Conservation (phyloP, 306 rosid species). For the Spatholobus suberectus region DNA sequence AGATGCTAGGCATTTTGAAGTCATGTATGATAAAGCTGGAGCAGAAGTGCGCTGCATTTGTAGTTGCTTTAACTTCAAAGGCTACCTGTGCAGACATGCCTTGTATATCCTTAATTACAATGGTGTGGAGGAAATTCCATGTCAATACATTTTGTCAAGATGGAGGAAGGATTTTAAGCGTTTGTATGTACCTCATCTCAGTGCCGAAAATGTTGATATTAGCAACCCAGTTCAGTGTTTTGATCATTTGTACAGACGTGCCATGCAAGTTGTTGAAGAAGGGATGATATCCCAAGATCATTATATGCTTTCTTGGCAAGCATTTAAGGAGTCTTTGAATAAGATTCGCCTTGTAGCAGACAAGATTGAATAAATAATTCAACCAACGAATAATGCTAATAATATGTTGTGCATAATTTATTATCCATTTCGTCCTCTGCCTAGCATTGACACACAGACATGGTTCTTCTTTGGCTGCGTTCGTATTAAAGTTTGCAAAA, state of each 20-base stretch:
- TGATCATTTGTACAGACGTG: slow-evolving; percentile 91
- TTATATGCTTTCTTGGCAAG: slow-evolving; percentile 89
- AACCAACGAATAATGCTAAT: slow-evolving; percentile 21
- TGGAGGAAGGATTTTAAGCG: slow-evolving; percentile 96
- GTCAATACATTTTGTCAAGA: slow-evolving; percentile 77
- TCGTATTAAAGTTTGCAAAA: slow-evolving; percentile 6
- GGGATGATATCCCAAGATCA: slow-evolving; percentile 90
- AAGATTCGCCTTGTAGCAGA: slow-evolving; percentile 82
- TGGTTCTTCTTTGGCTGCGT: neutral
- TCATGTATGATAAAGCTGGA: slow-evolving; percentile 76
- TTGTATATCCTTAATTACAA: slow-evolving; percentile 78
- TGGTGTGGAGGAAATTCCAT: slow-evolving; percentile 85
- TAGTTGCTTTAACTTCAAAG: slow-evolving; percentile 86
- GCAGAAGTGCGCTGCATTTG: slow-evolving; percentile 84
- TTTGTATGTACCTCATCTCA: slow-evolving; percentile 71
- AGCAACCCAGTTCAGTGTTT: slow-evolving; percentile 92
- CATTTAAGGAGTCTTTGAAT: slow-evolving; percentile 86
- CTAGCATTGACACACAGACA: neutral
- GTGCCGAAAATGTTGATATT: slow-evolving; percentile 72
- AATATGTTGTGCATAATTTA: slow-evolving; percentile 42
- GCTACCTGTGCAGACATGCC: slow-evolving; percentile 92
- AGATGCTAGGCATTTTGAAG: slow-evolving; percentile 68
- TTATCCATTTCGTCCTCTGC: slow-evolving; percentile 27
- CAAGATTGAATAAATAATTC: slow-evolving; percentile 55
- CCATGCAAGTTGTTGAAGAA: slow-evolving; percentile 90